Evolutionary conservation across 805 yeast species (phyloP).

Genomic region (Monosporozyma aerobia): DNA sequence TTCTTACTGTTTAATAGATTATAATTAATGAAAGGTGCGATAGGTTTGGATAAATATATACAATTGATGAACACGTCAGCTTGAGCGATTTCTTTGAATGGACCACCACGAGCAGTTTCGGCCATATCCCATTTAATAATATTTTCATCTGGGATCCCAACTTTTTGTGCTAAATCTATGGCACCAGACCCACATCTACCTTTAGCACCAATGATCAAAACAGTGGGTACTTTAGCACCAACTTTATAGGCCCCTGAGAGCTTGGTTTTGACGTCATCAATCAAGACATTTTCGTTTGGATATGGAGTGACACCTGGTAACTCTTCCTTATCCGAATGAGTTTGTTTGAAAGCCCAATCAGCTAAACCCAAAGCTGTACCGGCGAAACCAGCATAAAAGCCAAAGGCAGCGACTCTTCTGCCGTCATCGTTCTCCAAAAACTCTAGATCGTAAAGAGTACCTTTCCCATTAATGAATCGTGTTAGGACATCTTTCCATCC

Average conservation of each 20-base stretch:
- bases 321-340: constrained; percentile 55
- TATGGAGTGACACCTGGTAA: constrained; percentile 77
- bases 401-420: constrained; percentile 98
- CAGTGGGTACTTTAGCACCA: constrained; percentile 64
- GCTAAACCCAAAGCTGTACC: constrained; percentile 95
- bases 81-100: constrained; percentile 81
- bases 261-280: constrained; percentile 58
- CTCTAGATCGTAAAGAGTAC: constrained; percentile 86
- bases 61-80: constrained; percentile 92
- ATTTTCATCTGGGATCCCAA: constrained; percentile 80
- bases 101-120: constrained; percentile 96
- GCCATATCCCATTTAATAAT: constrained; percentile 92
- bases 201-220: constrained; percentile 88
- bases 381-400: constrained; percentile 99
- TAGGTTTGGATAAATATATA: constrained; percentile 87
- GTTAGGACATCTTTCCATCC: constrained; percentile 91
- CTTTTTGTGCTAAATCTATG: constrained; percentile 66
- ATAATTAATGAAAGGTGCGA: constrained; percentile 78
- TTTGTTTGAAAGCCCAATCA: constrained; percentile 91
- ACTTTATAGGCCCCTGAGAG: constrained; percentile 49
- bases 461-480: constrained; percentile 88
- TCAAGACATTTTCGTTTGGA: constrained; percentile 66
- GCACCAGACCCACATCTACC: constrained; percentile 99
- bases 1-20: constrained; percentile 53
- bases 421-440: constrained; percentile 90